Percentiles rank a stretch among this genome's conserved stretches.
These are phyloP conservation scores for Termitomyces sp. DNA, from an alignment of 768 basidiomycete species.

Conservation along the genomic window DNA sequence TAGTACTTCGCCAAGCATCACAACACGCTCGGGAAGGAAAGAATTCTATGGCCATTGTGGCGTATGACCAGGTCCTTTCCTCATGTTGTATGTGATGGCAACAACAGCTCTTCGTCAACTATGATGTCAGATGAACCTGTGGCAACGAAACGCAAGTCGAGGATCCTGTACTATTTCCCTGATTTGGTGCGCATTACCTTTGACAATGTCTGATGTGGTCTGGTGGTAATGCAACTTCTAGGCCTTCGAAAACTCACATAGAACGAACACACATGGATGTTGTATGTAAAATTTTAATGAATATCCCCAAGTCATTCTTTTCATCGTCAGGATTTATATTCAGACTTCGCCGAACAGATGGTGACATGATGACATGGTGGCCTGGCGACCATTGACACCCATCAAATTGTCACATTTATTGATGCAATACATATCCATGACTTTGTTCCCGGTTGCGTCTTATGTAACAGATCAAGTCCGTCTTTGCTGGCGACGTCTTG, in stretches of 20 bases:
- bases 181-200: not conserved
- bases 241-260: not conserved
- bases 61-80: not conserved
- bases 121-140: not conserved
- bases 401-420: too few species aligned
- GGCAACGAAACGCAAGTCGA: not conserved
- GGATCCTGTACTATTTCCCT: not conserved
- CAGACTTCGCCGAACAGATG: too few species aligned
- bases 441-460: too few species aligned
- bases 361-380: too few species aligned
- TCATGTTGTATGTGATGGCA: not conserved
- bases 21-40: not conserved
- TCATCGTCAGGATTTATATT: too few species aligned
- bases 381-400: too few species aligned
- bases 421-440: too few species aligned
- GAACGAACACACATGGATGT: not conserved
- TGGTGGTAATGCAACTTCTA: not conserved
- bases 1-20: not conserved
- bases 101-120: not conserved
- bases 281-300: not conserved
- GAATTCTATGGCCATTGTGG: not conserved
- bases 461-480: too few species aligned
- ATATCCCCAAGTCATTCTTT: not conserved
- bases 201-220: not conserved
- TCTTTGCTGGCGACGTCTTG: too few species aligned